Percentiles rank a stretch among this genome's conserved stretches.
These are phyloP conservation scores for Ascochyta rabiei DNA, from an alignment of 2,329 filamentous ascomycete species.

Conservation along the genomic window DNA sequence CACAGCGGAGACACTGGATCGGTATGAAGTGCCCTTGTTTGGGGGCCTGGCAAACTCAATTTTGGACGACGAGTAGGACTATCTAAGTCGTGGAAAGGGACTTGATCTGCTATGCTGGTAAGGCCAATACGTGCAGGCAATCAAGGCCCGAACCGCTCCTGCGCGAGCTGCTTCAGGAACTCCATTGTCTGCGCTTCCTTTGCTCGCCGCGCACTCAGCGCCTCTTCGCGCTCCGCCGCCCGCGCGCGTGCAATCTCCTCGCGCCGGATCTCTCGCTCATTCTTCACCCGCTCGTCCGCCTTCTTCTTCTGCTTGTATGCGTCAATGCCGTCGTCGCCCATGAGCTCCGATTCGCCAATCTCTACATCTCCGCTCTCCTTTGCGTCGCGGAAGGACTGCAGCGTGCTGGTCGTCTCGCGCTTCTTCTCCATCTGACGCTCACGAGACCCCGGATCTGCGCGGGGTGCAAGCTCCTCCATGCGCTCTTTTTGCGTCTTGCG, in stretches of 20 bases:
- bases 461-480: conserved; percentile 80
- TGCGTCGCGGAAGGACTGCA: conserved; percentile 72
- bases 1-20: conserved; percentile 64
- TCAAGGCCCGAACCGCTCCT: conserved; percentile 64
- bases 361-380: conserved; percentile 69
- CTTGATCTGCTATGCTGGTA: too few species aligned
- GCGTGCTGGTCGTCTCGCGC: conserved; percentile 71
- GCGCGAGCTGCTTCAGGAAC: conserved; percentile 79
- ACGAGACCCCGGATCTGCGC: conserved; percentile 79
- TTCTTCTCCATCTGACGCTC: conserved; percentile 90
- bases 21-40: conserved; percentile 88
- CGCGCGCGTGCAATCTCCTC: conserved; percentile 80
- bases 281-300: conserved; percentile 73
- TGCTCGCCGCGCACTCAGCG: conserved; percentile 69
- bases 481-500: conserved; percentile 71
- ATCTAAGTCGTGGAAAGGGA: too few species aligned
- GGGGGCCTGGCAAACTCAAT: conserved; percentile 85
- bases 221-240: conserved; percentile 80
- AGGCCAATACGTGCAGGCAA: neutral
- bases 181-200: conserved; percentile 86
- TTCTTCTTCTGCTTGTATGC: conserved; percentile 69
- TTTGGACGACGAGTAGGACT: conserved; percentile 77
- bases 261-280: conserved; percentile 78
- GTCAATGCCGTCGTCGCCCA: conserved; percentile 74
- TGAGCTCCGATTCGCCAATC: conserved; percentile 74